Conservation (phyloP, 495 filamentous ascomycete genomes). For the Bacidia rubella region DNA sequence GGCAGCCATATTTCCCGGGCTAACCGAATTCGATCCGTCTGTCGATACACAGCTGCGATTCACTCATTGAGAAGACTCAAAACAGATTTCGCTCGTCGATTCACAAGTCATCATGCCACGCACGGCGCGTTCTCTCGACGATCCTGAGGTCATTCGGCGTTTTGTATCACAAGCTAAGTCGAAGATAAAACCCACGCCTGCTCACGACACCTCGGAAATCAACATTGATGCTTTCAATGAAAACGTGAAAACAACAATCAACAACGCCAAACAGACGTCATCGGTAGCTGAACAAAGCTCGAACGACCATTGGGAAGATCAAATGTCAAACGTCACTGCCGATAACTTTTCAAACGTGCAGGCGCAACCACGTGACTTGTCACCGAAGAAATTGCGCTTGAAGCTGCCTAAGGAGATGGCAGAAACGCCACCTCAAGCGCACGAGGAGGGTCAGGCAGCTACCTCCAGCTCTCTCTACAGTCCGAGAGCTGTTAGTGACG, state of each 20-base stretch:
- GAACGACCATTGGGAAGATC: too few relatives aligned
- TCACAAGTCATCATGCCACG: too few relatives aligned
- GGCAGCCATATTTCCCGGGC: too few relatives aligned
- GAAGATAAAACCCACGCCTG: background rate
- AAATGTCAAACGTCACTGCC: too few relatives aligned
- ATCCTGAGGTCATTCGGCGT: background rate
- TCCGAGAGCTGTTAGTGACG: conserved; percentile 1
- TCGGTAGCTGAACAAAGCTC: too few relatives aligned
- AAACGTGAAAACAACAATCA: background rate
- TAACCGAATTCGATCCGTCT: too few relatives aligned
- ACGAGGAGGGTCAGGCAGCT: background rate
- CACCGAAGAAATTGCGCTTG: background rate
- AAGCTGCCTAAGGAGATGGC: background rate
- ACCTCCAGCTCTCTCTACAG: background rate
- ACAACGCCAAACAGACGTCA: too few relatives aligned
- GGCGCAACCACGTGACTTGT: too few relatives aligned
- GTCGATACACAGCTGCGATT: background rate
- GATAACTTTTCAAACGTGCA: too few relatives aligned
- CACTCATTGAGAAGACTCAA: background rate
- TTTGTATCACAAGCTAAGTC: conserved; percentile 2
- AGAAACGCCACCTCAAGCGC: background rate
- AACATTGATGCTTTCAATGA: background rate
- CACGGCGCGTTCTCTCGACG: background rate
- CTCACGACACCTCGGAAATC: background rate
- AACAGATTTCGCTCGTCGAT: background rate